Evolutionary conservation across 1,139 yeast species (phyloP).

Genomic region (Scheffersomyces stambukii): DNA sequence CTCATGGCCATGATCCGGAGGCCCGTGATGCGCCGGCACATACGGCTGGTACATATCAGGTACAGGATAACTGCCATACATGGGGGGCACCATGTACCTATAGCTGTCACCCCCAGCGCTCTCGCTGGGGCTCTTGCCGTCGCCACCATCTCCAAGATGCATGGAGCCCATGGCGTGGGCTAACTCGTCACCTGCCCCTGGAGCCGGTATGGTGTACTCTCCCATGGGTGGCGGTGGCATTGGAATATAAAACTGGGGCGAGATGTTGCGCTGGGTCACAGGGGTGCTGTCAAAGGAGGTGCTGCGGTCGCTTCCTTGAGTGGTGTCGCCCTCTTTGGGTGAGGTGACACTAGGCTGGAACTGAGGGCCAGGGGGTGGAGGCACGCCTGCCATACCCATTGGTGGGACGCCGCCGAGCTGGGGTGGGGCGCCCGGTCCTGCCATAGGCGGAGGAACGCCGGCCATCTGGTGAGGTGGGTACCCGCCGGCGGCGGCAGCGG

Average conservation of each 20-base stretch:
- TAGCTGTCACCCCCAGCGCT: constrained; percentile 3
- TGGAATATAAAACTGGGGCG: constrained; percentile 6
- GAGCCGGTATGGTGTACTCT: too few relatives aligned
- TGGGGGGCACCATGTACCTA: constrained; percentile 11
- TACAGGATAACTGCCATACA: constrained; percentile 10
- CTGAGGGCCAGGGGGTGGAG: constrained; percentile 8
- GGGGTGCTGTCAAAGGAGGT: constrained; percentile 4
- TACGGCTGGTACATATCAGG: constrained; percentile 11
- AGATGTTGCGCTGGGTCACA: not conserved
- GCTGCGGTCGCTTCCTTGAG: constrained; percentile 3
- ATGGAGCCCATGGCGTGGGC: constrained; percentile 15
- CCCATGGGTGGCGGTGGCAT: constrained; percentile 5
- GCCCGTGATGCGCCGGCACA: constrained; percentile 5
- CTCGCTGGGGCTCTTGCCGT: constrained; percentile 2
- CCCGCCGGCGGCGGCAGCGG: constrained; percentile 22
- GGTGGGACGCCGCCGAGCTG: constrained; percentile 2
- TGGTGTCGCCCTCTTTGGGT: constrained; percentile 6
- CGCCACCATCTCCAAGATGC: constrained; percentile 11
- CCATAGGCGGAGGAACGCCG: constrained; percentile 7
- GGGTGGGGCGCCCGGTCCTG: constrained; percentile 7
- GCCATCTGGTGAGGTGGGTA: constrained; percentile 13
- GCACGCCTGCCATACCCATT: constrained; percentile 7
- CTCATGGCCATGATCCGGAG: not conserved
- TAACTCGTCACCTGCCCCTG: constrained; percentile 12
- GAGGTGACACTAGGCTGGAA: constrained; percentile 4